Evolutionary conservation across 805 yeast genomes (phyloP).

Genomic region (Teunomyces funiuensis): DNA sequence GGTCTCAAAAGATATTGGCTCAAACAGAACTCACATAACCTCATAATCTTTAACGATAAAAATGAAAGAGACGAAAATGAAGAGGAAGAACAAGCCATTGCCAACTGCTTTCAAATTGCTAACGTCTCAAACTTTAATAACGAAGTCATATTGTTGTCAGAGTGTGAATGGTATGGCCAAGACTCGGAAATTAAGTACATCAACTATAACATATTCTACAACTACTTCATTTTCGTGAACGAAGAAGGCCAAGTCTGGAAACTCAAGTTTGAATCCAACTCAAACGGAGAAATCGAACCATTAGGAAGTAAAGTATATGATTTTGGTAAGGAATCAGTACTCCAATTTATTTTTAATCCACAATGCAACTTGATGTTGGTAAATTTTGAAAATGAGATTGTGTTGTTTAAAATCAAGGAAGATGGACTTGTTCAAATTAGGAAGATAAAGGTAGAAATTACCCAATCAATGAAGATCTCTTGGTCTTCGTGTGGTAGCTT

Average conservation of each 20-base stretch:
- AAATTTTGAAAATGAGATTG: constrained; percentile 8
- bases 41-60: constrained; percentile 30
- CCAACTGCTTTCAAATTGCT: constrained; percentile 28
- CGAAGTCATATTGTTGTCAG: constrained; percentile 25
- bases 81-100: constrained; percentile 1
- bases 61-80: constrained; percentile 11
- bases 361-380: constrained; percentile 19
- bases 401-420: constrained; percentile 11
- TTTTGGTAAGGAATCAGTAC: background rate
- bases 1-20: constrained; percentile 35
- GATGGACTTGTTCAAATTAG: background rate
- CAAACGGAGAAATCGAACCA: constrained; percentile 3
- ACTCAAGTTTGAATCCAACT: constrained; percentile 4
- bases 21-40: constrained; percentile 38
- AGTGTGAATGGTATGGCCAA: constrained; percentile 29
- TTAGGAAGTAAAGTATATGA: constrained; percentile 5
- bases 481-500: constrained; percentile 43
- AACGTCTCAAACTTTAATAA: constrained; percentile 33
- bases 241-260: constrained; percentile 27
- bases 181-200: constrained; percentile 17
- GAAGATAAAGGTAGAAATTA: background rate
- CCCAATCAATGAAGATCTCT: constrained; percentile 4
- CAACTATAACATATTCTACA: constrained; percentile 24
- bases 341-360: constrained; percentile 23
- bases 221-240: constrained; percentile 31